Percentiles rank a stretch among this genome's conserved stretches.
Conservation (phyloP, 139 green algal species). For the Tetraselmis striata region DNA sequence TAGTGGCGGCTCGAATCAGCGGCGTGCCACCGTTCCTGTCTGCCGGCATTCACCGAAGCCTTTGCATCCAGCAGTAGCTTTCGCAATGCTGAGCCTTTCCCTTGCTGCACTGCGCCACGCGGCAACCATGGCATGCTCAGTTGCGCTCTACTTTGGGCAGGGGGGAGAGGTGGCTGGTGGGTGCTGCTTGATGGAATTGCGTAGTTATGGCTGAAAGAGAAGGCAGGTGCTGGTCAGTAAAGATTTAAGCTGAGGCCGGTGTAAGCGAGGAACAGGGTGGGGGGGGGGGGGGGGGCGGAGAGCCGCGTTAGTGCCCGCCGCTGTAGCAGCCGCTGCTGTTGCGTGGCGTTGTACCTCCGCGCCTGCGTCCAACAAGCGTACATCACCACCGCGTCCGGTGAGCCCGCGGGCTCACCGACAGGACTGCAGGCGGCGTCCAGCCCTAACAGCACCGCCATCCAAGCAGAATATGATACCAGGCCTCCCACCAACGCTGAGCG, state of each 20-base stretch:
- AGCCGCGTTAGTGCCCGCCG: constrained; percentile 56
- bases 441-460: too few relatives aligned
- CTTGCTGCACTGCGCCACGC: constrained; percentile 45
- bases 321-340: constrained; percentile 45
- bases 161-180: not conserved
- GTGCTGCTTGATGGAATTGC: not conserved
- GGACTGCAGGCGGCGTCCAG: constrained; percentile 63
- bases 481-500: too few relatives aligned
- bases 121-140: not conserved
- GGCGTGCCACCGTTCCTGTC: constrained; percentile 47
- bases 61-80: constrained; percentile 29
- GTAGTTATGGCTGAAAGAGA: too few relatives aligned
- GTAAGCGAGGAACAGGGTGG: too few relatives aligned
- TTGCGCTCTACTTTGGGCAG: not conserved
- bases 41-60: constrained; percentile 21
- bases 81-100: constrained; percentile 24
- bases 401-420: constrained; percentile 45
- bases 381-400: constrained; percentile 30
- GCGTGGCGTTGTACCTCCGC: constrained; percentile 28
- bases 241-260: too few relatives aligned
- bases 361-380: constrained; percentile 41
- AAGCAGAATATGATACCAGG: too few relatives aligned
- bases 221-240: too few relatives aligned
- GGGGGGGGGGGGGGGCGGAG: not conserved
- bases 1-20: constrained; percentile 37